Evolutionary conservation across 306 rosid species (phyloP).

Genomic region (Corylus avellana): DNA sequence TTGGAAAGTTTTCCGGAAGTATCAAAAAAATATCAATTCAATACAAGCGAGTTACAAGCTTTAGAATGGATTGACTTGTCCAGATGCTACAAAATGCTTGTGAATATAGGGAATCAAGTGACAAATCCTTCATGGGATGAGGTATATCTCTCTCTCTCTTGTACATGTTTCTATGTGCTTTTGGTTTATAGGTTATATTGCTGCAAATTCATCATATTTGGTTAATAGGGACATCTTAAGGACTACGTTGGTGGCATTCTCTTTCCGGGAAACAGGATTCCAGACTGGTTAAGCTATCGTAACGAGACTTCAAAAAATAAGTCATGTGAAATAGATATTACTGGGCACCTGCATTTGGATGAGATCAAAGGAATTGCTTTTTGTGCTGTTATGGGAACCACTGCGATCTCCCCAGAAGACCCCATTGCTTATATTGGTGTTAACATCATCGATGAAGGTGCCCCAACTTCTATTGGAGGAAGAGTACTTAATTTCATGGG

Average conservation of each 20-base stretch:
- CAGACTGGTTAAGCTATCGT: not conserved
- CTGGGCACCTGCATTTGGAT: too few species aligned
- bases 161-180: too few species aligned
- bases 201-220: not conserved
- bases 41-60: not conserved
- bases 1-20: not conserved
- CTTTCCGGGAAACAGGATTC: not conserved
- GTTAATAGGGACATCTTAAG: not conserved
- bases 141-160: not conserved
- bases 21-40: not conserved
- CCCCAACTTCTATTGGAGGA: too few species aligned
- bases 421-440: too few species aligned
- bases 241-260: not conserved
- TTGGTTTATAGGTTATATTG: too few species aligned
- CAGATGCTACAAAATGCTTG: not conserved
- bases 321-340: too few species aligned
- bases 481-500: too few species aligned
- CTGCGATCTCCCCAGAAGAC: too few species aligned
- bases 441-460: too few species aligned
- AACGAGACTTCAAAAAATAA: too few species aligned
- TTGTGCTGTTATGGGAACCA: too few species aligned
- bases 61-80: not conserved
- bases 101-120: not conserved
- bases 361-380: too few species aligned
- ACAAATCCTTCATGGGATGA: not conserved